These are phyloP conservation scores for Polytrichum commune DNA, from an alignment of 225 moss, liverwort and hornwort species.

Conservation along the genomic window DNA sequence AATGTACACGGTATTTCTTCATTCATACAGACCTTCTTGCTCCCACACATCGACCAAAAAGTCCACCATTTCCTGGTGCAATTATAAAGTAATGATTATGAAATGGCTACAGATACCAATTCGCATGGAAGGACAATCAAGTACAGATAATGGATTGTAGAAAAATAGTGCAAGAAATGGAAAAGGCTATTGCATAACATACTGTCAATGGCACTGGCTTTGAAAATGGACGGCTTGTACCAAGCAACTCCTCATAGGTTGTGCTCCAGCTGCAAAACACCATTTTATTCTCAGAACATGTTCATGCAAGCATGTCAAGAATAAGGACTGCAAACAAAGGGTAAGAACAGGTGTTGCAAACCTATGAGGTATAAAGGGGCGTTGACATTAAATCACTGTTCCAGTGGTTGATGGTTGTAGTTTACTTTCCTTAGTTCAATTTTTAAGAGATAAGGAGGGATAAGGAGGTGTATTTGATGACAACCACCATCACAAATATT, in stretches of 20 bases:
- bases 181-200: neutral
- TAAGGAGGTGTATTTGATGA: no score
- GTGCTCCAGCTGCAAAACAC: conserved; percentile 33
- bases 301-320: neutral
- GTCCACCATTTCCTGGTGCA: conserved; percentile 48
- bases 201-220: conserved; percentile 49
- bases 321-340: neutral
- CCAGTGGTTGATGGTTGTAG: no score
- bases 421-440: no score
- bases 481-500: no score
- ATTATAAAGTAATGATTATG: neutral
- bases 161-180: neutral
- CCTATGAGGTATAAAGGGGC: no score
- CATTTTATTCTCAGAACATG: conserved; percentile 2
- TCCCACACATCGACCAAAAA: conserved; percentile 49
- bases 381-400: no score
- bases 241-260: conserved; percentile 45
- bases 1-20: conserved; percentile 1
- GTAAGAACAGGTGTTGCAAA: no score
- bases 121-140: neutral
- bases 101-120: neutral
- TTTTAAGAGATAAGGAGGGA: no score
- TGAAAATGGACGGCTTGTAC: conserved; percentile 38
- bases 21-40: conserved; percentile 40
- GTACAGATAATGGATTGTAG: neutral